A percentile compares a stretch with the other conserved stretches of the same genome.
Evolutionary conservation across 1,284 basidiomycete species (phyloP).

Genomic region (Anthracocystis setariae): DNA sequence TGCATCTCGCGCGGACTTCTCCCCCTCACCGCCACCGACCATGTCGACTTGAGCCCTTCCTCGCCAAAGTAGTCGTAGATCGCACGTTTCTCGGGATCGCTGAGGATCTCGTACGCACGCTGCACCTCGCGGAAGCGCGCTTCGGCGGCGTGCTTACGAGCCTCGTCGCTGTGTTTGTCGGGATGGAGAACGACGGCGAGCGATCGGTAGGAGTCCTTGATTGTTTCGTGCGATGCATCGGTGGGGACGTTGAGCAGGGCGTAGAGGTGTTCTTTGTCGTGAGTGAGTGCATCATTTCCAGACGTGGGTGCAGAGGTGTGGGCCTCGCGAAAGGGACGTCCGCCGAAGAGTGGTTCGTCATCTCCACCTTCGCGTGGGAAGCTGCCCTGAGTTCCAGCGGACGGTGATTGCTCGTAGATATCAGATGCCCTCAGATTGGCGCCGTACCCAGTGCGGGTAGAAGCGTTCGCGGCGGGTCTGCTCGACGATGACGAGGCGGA

Average conservation of each 20-base stretch:
- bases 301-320: conserved; percentile 17
- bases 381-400: conserved; percentile 20
- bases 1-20: conserved; percentile 73
- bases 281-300: no score
- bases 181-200: conserved; percentile 84
- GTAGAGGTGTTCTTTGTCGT: conserved; percentile 51
- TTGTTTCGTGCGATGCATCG: conserved; percentile 75
- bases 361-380: conserved; percentile 27
- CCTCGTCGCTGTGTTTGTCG: conserved; percentile 79
- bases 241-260: conserved; percentile 75
- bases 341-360: conserved; percentile 63
- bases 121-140: conserved; percentile 79
- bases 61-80: conserved; percentile 82
- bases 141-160: conserved; percentile 74
- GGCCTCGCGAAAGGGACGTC: conserved; percentile 58
- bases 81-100: conserved; percentile 78
- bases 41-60: conserved; percentile 71
- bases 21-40: conserved; percentile 70
- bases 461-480: conserved; percentile 7
- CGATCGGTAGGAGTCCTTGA: conserved; percentile 77
- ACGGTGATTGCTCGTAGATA: conserved; percentile 30
- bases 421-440: conserved; percentile 6
- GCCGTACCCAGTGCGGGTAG: neutral
- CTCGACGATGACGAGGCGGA: conserved; percentile 7
- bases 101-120: conserved; percentile 78